Evolutionary conservation across 306 rosid genomes (phyloP).

Genomic region (Citrullus colocynthis): DNA sequence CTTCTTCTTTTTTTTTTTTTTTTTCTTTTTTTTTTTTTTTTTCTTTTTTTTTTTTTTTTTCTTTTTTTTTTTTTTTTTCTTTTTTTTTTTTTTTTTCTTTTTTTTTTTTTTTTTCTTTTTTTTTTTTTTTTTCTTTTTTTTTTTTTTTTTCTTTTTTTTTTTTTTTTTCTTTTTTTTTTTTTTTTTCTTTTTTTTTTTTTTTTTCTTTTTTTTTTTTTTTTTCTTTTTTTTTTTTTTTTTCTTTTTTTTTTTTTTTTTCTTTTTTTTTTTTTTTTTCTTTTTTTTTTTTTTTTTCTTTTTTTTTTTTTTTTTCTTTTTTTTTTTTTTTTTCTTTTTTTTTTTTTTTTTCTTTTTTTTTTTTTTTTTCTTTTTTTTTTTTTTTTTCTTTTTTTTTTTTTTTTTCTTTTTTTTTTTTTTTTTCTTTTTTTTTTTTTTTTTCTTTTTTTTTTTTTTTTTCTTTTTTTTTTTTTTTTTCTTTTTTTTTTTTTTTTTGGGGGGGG

Average conservation of each 20-base stretch:
- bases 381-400: too few relatives aligned
- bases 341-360: too few relatives aligned
- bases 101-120: neutral
- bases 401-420: too few relatives aligned
- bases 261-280: neutral
- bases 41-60: neutral
- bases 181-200: neutral
- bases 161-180: neutral
- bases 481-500: neutral
- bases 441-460: too few relatives aligned
- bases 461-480: too few relatives aligned
- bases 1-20: too few relatives aligned
- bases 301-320: neutral
- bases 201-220: neutral
- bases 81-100: neutral
- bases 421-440: too few relatives aligned
- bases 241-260: neutral
- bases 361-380: too few relatives aligned
- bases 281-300: neutral
- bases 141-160: neutral
- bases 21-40: neutral
- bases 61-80: neutral
- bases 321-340: too few relatives aligned
- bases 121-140: neutral
- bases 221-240: neutral